Percentiles rank a stretch among this genome's conserved stretches.
These are phyloP conservation scores for Coemansia sp. DNA, from an alignment of 192 early-diverging fungal species.

Conservation along the genomic window DNA sequence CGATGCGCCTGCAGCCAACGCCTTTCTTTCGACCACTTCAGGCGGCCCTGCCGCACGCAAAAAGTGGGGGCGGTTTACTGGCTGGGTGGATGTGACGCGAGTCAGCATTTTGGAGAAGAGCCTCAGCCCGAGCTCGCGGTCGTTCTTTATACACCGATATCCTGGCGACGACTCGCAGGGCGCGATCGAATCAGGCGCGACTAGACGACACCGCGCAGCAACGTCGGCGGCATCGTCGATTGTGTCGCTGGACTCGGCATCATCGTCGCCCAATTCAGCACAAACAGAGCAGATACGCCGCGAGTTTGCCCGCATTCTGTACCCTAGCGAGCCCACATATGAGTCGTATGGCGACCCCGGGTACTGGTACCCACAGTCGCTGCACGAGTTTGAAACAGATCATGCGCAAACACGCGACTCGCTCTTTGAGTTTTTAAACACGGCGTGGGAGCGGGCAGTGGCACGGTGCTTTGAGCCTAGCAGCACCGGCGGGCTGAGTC, in stretches of 20 bases:
- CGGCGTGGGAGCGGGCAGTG: constrained; percentile 44
- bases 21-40: constrained; percentile 35
- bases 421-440: constrained; percentile 50
- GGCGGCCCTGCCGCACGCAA: constrained; percentile 30
- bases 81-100: constrained; percentile 48
- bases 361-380: constrained; percentile 54
- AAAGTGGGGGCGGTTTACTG: constrained; percentile 45
- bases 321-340: constrained; percentile 41
- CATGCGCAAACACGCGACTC: constrained; percentile 39
- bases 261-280: constrained; percentile 14
- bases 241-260: constrained; percentile 37
- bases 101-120: constrained; percentile 48
- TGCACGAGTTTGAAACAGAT: constrained; percentile 52
- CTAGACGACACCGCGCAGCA: constrained; percentile 22
- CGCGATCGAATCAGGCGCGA: not conserved
- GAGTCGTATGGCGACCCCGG: constrained; percentile 51
- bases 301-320: constrained; percentile 47
- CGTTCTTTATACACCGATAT: constrained; percentile 45
- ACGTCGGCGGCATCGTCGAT: constrained; percentile 30
- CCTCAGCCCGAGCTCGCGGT: constrained; percentile 28
- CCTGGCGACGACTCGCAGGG: constrained; percentile 20
- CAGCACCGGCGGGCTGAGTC: constrained; percentile 18
- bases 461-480: constrained; percentile 44
- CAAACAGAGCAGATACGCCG: constrained; percentile 27
- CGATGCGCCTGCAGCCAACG: constrained; percentile 15